Evolutionary conservation across 495 filamentous ascomycete species (phyloP).

Genomic region (Aspergillus heteromorphus): DNA sequence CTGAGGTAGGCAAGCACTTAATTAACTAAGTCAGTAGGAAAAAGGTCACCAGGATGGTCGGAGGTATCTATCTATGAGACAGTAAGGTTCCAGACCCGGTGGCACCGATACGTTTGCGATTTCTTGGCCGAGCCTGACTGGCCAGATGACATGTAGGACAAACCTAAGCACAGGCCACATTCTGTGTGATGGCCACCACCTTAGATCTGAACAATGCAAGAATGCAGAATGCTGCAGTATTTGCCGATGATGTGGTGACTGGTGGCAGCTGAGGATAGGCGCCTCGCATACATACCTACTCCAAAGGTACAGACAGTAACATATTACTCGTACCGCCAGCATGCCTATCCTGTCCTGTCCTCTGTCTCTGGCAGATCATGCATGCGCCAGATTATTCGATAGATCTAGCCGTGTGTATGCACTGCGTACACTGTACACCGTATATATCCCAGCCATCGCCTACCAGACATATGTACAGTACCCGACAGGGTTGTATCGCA

Average conservation of each 20-base stretch:
- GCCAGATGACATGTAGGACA: constrained; percentile 3
- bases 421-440: no score
- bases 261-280: constrained; percentile 1
- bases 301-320: no score
- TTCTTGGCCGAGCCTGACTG: neutral
- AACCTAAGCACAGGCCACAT: constrained; percentile 14
- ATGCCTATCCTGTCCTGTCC: no score
- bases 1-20: no score
- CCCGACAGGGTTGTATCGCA: neutral
- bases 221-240: constrained; percentile 5
- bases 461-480: neutral
- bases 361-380: neutral
- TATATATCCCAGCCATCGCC: neutral
- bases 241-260: neutral
- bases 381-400: neutral
- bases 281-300: neutral
- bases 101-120: neutral
- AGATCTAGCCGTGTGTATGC: neutral
- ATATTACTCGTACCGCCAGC: neutral
- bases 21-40: no score
- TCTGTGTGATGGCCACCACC: neutral
- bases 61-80: neutral
- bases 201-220: constrained; percentile 9
- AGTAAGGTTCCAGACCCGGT: constrained; percentile 7
- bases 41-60: no score